Evolutionary conservation across 2,329 filamentous ascomycete species (phyloP).

Genomic region (Neonectria magnoliae): DNA sequence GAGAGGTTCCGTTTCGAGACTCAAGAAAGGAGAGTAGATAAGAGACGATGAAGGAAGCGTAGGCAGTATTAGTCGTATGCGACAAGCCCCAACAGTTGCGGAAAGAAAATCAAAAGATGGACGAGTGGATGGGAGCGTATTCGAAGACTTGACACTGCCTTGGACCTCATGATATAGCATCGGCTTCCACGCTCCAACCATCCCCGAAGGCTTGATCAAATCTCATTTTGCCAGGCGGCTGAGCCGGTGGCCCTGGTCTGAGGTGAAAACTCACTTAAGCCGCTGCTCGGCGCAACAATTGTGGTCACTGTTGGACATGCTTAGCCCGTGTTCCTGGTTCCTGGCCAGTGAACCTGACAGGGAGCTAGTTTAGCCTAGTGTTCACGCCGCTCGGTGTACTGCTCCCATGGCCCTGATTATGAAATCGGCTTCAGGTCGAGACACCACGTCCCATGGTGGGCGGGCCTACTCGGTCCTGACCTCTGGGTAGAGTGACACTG

Average conservation of each 20-base stretch:
- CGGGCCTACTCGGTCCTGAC: background rate
- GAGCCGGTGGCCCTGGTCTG: background rate
- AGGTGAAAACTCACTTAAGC: background rate
- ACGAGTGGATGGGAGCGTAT: slow-evolving; percentile 1
- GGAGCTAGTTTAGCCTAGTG: slow-evolving; percentile 4
- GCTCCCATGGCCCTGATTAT: background rate
- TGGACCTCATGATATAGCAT: slow-evolving; percentile 16
- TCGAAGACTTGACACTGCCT: slow-evolving; percentile 1
- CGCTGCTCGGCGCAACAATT: background rate
- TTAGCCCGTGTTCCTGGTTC: slow-evolving; percentile 8
- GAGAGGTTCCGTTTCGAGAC: background rate
- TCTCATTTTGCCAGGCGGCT: background rate
- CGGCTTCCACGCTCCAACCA: background rate
- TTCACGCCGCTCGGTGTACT: background rate
- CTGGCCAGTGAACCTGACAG: slow-evolving; percentile 12
- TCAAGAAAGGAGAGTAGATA: background rate
- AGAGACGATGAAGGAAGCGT: background rate
- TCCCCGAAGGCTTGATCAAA: background rate
- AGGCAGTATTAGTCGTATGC: slow-evolving; percentile 2
- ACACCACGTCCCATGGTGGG: background rate
- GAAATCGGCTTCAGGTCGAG: background rate
- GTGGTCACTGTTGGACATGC: slow-evolving; percentile 5
- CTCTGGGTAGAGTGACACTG: too few species aligned
- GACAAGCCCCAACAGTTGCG: background rate
- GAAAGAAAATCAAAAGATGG: slow-evolving; percentile 18